phyloP scores from a whole-genome alignment of 2,329 filamentous ascomycete species.

The Xylaria sp. region DNA sequence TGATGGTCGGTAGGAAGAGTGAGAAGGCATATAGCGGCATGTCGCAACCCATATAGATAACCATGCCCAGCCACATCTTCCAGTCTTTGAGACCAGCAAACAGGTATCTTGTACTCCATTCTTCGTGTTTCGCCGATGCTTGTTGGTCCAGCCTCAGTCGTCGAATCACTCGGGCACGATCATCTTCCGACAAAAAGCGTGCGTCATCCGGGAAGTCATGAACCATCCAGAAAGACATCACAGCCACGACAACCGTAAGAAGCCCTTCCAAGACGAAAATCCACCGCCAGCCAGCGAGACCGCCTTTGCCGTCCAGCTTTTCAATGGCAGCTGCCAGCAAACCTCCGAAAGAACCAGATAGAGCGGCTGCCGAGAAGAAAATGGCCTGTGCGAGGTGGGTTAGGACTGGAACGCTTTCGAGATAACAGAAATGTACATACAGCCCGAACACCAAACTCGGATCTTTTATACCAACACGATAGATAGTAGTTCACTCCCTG shows the following conservation, averaged over 20 bases:
- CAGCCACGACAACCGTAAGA: conserved; percentile 74
- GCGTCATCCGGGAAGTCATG: conserved; percentile 85
- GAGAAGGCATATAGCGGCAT: conserved; percentile 80
- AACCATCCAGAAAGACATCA: conserved; percentile 80
- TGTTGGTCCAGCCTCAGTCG: conserved; percentile 79
- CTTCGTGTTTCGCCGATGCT: conserved; percentile 77
- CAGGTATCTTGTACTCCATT: conserved; percentile 78
- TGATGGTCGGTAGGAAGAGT: conserved; percentile 83
- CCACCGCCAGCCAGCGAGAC: conserved; percentile 69
- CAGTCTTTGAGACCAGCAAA: conserved; percentile 80
- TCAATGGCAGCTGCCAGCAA: conserved; percentile 78
- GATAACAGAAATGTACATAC: conserved; percentile 44
- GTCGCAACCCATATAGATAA: conserved; percentile 82
- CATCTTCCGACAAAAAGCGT: conserved; percentile 74
- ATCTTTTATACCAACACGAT: conserved; percentile 84
- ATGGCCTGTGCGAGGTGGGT: conserved; percentile 61
- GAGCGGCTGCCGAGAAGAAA: conserved; percentile 84
- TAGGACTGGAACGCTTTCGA: background rate
- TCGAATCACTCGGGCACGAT: conserved; percentile 77
- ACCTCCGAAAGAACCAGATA: conserved; percentile 82
- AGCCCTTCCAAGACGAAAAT: conserved; percentile 78
- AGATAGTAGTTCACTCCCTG: conserved; percentile 80
- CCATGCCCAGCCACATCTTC: conserved; percentile 81
- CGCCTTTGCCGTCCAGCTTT: conserved; percentile 73
- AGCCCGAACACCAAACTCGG: conserved; percentile 81